Evolutionary conservation across 1,139 yeast species (phyloP).

Genomic region (Lodderomyces beijingensis): DNA sequence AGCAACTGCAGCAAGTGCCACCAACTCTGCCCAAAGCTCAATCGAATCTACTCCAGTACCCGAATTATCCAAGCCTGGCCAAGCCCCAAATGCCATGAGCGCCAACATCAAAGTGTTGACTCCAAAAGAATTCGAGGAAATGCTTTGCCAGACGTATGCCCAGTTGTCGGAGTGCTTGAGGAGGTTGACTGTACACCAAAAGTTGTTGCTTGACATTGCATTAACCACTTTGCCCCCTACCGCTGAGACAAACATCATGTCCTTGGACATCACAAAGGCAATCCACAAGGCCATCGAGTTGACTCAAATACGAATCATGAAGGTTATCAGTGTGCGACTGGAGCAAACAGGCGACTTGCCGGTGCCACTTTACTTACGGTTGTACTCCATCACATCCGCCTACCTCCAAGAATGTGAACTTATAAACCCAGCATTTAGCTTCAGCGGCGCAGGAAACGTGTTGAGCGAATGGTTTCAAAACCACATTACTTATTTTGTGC

Average conservation of each 20-base stretch:
- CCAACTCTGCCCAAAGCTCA: slow-evolving; percentile 23
- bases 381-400: slow-evolving; percentile 63
- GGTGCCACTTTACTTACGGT: slow-evolving; percentile 53
- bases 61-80: slow-evolving; percentile 14
- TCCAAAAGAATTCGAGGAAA: slow-evolving; percentile 67
- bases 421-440: slow-evolving; percentile 67
- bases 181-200: slow-evolving; percentile 74
- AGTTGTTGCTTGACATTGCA: slow-evolving; percentile 68
- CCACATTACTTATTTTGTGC: slow-evolving; percentile 61
- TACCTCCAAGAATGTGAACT: slow-evolving; percentile 83
- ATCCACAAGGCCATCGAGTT: slow-evolving; percentile 65
- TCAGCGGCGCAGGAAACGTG: slow-evolving; percentile 45
- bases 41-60: slow-evolving; percentile 31
- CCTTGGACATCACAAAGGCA: slow-evolving; percentile 61
- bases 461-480: slow-evolving; percentile 64
- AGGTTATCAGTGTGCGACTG: slow-evolving; percentile 72
- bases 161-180: slow-evolving; percentile 69
- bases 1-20: slow-evolving; percentile 13
- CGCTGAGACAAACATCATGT: slow-evolving; percentile 39
- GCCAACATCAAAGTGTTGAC: slow-evolving; percentile 58
- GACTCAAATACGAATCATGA: slow-evolving; percentile 73
- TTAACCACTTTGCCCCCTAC: slow-evolving; percentile 47
- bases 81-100: slow-evolving; percentile 29
- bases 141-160: slow-evolving; percentile 61
- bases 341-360: slow-evolving; percentile 62